Percentiles rank a stretch among this genome's conserved stretches.
These are phyloP conservation scores for Serendipita sp. DNA, from an alignment of 768 basidiomycete species.

Conservation along the genomic window DNA sequence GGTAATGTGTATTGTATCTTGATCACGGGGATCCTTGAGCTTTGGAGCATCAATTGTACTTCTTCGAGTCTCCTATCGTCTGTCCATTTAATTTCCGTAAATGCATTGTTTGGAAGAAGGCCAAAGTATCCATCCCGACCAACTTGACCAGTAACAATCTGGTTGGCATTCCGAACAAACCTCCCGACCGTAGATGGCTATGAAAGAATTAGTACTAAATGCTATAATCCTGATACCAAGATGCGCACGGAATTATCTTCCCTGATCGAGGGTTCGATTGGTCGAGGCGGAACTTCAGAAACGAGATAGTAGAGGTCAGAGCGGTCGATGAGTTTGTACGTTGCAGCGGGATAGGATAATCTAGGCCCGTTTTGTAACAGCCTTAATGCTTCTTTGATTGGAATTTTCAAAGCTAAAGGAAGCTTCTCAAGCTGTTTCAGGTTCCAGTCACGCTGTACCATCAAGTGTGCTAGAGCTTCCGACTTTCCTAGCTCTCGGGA, in stretches of 20 bases:
- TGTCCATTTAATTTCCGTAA: slow-evolving; percentile 73
- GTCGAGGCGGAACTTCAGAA: slow-evolving; percentile 30
- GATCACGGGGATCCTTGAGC: slow-evolving; percentile 50
- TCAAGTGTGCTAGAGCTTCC: slow-evolving; percentile 14
- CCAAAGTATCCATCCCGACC: slow-evolving; percentile 3
- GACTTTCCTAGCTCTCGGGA: slow-evolving; percentile 8
- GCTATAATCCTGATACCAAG: slow-evolving; percentile 31
- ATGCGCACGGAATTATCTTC: slow-evolving; percentile 25
- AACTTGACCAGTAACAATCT: neutral
- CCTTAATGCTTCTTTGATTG: slow-evolving; percentile 70
- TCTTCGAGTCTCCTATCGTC: slow-evolving; percentile 83
- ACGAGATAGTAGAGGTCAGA: slow-evolving; percentile 53
- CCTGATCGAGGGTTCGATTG: slow-evolving; percentile 42
- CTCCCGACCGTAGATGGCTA: slow-evolving; percentile 13
- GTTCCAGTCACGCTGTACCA: slow-evolving; percentile 9
- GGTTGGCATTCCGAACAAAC: slow-evolving; percentile 9
- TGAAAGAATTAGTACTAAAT: slow-evolving; percentile 31
- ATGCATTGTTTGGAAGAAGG: slow-evolving; percentile 32
- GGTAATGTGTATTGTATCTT: slow-evolving; percentile 50
- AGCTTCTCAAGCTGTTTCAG: slow-evolving; percentile 9
- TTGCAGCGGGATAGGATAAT: slow-evolving; percentile 49
- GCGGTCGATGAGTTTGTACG: slow-evolving; percentile 54
- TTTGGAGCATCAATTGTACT: slow-evolving; percentile 79
- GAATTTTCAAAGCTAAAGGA: slow-evolving; percentile 20
- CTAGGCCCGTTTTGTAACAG: slow-evolving; percentile 69